These are phyloP conservation scores for Eutypa lata DNA, from an alignment of 2,329 filamentous ascomycete species.

Conservation along the genomic window DNA sequence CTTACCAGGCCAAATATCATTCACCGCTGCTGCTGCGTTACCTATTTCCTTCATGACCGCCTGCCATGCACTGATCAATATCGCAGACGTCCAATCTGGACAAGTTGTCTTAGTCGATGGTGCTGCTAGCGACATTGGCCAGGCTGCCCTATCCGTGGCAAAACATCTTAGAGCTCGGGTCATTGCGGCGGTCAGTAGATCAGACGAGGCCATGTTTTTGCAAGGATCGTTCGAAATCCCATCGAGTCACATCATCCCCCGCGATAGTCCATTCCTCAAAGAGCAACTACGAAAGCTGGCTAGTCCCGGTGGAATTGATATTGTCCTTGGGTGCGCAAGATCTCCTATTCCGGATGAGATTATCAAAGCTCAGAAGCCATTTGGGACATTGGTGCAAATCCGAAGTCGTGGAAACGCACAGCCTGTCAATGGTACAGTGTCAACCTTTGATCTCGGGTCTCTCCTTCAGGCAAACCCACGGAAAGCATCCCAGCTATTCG, in stretches of 20 bases:
- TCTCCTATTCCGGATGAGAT: neutral
- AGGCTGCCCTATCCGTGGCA: conserved; percentile 15
- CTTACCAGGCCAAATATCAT: neutral
- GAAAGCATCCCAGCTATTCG: neutral
- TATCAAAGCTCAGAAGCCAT: conserved; percentile 1
- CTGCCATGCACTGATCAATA: conserved; percentile 11
- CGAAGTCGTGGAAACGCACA: neutral
- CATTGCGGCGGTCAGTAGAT: conserved; percentile 3
- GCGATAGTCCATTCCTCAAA: neutral
- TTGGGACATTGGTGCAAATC: conserved; percentile 4
- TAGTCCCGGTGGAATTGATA: conserved; percentile 3
- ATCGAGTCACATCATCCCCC: conserved; percentile 4
- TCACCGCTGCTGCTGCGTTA: neutral
- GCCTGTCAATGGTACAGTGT: neutral
- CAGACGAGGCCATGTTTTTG: conserved; percentile 2
- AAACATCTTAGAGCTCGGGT: conserved; percentile 13
- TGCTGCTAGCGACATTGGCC: conserved; percentile 13
- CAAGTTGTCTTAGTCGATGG: conserved; percentile 17
- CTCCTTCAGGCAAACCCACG: neutral
- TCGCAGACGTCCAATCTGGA: conserved; percentile 13
- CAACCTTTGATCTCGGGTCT: neutral
- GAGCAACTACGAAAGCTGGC: conserved; percentile 1
- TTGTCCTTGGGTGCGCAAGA: conserved; percentile 3
- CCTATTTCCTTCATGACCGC: neutral
- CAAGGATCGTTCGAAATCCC: neutral